Evolutionary conservation across 208 protist genomes (phyloP).

Genomic region (Leishmania major): DNA sequence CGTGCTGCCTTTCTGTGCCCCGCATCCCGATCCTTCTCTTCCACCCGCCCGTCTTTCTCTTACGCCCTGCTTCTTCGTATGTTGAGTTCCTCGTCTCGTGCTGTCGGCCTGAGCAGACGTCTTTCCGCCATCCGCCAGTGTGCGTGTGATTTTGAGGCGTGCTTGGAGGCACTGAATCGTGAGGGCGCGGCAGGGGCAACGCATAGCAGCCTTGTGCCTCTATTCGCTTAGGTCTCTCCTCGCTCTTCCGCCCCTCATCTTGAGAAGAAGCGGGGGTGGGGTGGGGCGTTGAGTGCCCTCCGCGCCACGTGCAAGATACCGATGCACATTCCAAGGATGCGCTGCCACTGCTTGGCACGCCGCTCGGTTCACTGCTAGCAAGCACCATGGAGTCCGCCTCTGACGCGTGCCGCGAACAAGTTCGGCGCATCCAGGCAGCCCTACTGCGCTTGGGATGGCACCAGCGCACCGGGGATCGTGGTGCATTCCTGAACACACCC

Average conservation of each 20-base stretch:
- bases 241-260: background rate
- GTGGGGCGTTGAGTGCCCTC: background rate
- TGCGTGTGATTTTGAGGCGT: background rate
- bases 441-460: conserved; percentile 2
- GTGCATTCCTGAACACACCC: background rate
- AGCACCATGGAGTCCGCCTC: background rate
- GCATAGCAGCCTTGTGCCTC: background rate
- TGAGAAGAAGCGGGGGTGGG: background rate
- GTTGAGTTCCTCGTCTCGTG: too few species aligned
- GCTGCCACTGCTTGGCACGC: background rate
- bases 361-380: background rate
- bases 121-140: background rate
- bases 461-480: background rate
- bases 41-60: background rate
- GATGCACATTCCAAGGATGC: background rate
- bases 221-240: too few species aligned
- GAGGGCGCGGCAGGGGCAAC: background rate
- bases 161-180: background rate
- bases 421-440: conserved; percentile 22
- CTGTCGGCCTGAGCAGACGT: too few species aligned
- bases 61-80: background rate
- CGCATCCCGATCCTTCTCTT: background rate
- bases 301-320: background rate
- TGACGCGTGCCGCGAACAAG: background rate
- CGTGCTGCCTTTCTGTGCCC: background rate